These are phyloP conservation scores for Butyriboletus loyo DNA, from an alignment of 768 basidiomycete genomes.

Conservation along the genomic window DNA sequence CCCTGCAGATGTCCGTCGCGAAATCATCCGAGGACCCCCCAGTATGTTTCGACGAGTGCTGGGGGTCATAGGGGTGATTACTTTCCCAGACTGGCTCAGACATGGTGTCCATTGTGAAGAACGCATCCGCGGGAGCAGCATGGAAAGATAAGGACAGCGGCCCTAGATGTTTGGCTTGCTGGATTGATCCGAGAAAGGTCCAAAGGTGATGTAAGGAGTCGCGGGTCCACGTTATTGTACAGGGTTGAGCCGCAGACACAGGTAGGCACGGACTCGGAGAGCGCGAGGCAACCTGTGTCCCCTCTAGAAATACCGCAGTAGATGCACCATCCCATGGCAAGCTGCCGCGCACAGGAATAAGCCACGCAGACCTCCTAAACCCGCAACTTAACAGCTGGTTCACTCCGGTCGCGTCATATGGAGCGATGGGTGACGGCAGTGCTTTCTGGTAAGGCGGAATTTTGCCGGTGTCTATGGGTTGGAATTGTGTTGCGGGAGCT, in stretches of 20 bases:
- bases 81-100: conserved; percentile 25
- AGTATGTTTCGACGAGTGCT: conserved; percentile 12
- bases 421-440: conserved; percentile 36
- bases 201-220: conserved; percentile 44
- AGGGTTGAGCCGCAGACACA: conserved; percentile 13
- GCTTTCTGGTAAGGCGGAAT: conserved; percentile 35
- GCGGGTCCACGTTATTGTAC: conserved; percentile 46
- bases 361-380: conserved; percentile 50
- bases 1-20: conserved; percentile 13
- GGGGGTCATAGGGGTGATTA: conserved; percentile 22
- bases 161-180: conserved; percentile 38
- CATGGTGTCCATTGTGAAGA: conserved; percentile 7
- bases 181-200: conserved; percentile 45
- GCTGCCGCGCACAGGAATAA: conserved; percentile 54
- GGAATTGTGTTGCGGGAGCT: conserved; percentile 12
- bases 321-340: conserved; percentile 49
- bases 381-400: conserved; percentile 24
- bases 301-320: conserved; percentile 39
- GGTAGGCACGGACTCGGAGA: conserved; percentile 20
- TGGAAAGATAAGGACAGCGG: conserved; percentile 51
- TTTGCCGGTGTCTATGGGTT: conserved; percentile 18
- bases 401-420: conserved; percentile 33
- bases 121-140: conserved; percentile 21
- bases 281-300: conserved; percentile 13
- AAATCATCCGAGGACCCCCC: conserved; percentile 6